A percentile compares a stretch with the other conserved stretches of the same genome.
Conservation (phyloP, 371 early-diverging fungal species). For the Fennellomyces sp. region DNA sequence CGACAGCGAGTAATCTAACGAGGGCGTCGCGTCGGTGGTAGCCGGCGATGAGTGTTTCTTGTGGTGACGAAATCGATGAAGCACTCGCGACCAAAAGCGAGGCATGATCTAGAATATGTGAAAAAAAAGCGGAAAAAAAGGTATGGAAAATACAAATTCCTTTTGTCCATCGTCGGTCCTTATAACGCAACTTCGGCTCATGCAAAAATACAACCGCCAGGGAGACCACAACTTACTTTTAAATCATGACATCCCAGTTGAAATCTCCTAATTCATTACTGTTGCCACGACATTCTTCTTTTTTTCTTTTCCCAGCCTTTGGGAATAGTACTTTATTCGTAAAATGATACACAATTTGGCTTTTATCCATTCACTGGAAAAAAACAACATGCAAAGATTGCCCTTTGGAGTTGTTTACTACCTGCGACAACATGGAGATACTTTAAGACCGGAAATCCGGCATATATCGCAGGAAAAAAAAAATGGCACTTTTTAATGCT, state of each 20-base stretch:
- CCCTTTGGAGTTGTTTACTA: no score
- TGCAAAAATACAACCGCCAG: slow-evolving; percentile 1
- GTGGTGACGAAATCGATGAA: not conserved
- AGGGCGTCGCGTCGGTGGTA: not conserved
- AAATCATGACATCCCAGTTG: not conserved
- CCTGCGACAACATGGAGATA: no score
- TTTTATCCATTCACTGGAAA: no score
- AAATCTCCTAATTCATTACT: not conserved
- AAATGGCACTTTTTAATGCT: no score
- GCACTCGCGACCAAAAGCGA: not conserved
- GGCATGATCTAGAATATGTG: not conserved
- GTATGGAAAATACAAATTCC: not conserved
- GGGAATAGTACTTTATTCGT: no score
- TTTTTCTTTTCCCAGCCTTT: not conserved
- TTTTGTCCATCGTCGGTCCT: no score
- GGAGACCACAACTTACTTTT: not conserved
- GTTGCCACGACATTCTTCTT: not conserved
- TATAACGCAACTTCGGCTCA: slow-evolving; percentile 4
- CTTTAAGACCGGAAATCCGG: no score
- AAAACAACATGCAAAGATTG: no score
- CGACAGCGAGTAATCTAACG: not conserved
- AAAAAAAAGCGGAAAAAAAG: not conserved
- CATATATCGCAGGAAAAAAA: no score
- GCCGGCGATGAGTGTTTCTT: not conserved
- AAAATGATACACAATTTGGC: no score